Evolutionary conservation across 371 early-diverging fungal species (phyloP), one percentile per base, ranked within the genome.

Genomic region (Sporodiniella umbellata): DNA sequence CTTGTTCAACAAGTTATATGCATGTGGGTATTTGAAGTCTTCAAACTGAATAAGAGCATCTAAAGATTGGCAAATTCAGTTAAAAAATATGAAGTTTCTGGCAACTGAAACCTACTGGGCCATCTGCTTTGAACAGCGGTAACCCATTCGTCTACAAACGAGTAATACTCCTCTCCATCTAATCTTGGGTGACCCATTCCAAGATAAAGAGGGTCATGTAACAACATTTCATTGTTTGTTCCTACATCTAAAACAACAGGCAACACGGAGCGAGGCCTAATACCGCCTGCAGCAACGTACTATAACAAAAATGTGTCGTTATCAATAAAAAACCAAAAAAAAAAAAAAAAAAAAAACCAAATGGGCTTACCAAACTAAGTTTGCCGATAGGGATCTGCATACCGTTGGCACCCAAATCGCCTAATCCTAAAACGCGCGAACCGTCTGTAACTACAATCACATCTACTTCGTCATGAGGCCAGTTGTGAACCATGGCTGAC

Each of bases 361-460:
- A 35, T 17, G 26, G 14, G 49, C 51, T 65, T 72, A 75, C 76
- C 72, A 76, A 66, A 68, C 77, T 76, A 25, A 76, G 65, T 62
- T 85, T 85, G 58, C 86, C 86, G 54, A 85, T 72, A 33, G 76
- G 76, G 42, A 75, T 75, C 44, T 78, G 80, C 86, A 85, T 85
- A 46, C 86, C 86, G 53, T 81, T 83, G 12, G 80, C 81, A n/a
- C 86, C 86, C 46, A 85, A 56, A 62, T 85, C 84, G 43, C 84
- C 84, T 24, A 85, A 62, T 21, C 86, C 86, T 17, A 85, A 64
- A 5, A 85, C 80, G 44, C 86, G 70, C 8, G 81, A 80, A 26
- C 86, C 86, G 58, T 85, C 86, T 21, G 86, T 84, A 4, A 85
- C 83, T 8, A 84, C 85, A 64, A 84, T 83, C 8, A 83, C 80